phyloP scores from a whole-genome alignment of 176 grass and related monocot species.

The Hordeum vulgare region DNA sequence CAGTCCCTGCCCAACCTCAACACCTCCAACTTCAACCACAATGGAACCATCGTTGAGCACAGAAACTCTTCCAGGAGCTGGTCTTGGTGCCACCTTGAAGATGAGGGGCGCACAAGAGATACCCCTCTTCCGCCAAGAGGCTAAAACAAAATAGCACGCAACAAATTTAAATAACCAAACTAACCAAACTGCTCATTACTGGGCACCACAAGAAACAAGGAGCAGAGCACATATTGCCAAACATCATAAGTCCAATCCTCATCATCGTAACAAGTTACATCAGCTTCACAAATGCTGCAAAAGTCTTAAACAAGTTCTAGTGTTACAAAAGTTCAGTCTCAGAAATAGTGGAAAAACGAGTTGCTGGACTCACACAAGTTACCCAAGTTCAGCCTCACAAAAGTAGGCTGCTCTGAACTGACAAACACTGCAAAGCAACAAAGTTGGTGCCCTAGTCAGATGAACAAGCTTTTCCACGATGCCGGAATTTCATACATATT shows the following conservation, averaged over 20 bases:
- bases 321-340: too few species aligned
- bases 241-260: neutral
- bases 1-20: slow-evolving; percentile 73
- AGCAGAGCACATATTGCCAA: too few species aligned
- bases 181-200: too few species aligned
- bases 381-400: neutral
- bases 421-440: neutral
- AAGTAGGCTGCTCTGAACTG: neutral
- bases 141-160: too few species aligned
- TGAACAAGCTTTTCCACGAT: neutral
- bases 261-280: neutral
- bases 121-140: slow-evolving; percentile 47
- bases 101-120: slow-evolving; percentile 49
- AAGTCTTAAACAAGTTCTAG: too few species aligned
- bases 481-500: neutral
- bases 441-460: neutral
- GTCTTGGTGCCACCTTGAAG: slow-evolving; percentile 15
- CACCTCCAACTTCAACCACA: slow-evolving; percentile 64
- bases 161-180: too few species aligned
- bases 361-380: too few species aligned
- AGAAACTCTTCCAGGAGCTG: slow-evolving; percentile 65
- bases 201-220: too few species aligned
- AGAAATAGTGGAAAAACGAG: too few species aligned
- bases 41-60: slow-evolving; percentile 65
- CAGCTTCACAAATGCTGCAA: too few species aligned